Percentiles rank a stretch among this genome's conserved stretches.
These are phyloP conservation scores for Crithidia sp. DNA, from an alignment of 208 protist genomes.

Conservation along the genomic window DNA sequence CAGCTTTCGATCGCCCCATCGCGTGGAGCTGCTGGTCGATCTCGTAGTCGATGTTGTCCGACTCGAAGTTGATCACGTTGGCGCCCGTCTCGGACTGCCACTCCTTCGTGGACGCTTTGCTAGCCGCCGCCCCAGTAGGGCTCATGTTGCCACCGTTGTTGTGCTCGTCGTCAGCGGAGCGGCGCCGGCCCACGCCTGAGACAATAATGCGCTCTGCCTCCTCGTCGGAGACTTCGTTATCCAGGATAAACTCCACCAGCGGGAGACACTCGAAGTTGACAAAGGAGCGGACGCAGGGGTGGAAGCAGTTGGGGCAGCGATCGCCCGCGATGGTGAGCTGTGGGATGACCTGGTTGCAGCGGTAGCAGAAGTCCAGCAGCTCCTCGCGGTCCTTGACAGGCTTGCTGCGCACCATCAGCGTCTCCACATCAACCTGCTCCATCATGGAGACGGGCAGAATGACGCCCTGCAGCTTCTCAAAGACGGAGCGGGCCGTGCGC, in stretches of 20 bases:
- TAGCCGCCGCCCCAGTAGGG: not conserved
- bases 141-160: not conserved
- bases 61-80: conserved; percentile 90
- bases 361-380: conserved; percentile 90
- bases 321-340: conserved; percentile 86
- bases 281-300: conserved; percentile 94
- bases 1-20: conserved; percentile 69
- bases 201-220: conserved; percentile 87
- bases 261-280: conserved; percentile 92
- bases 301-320: conserved; percentile 90
- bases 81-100: conserved; percentile 72
- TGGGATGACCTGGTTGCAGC: conserved; percentile 90
- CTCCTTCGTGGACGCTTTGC: conserved; percentile 26
- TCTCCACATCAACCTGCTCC: conserved; percentile 92
- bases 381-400: conserved; percentile 90
- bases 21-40: conserved; percentile 85
- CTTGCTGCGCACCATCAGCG: conserved; percentile 89
- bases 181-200: conserved; percentile 57
- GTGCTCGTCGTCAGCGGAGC: conserved; percentile 28
- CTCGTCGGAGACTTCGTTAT: conserved; percentile 86
- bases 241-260: conserved; percentile 94
- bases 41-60: conserved; percentile 89
- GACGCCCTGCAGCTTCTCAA: conserved; percentile 90
- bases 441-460: conserved; percentile 82
- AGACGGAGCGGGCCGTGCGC: conserved; percentile 87